Evolutionary conservation across 2,329 filamentous ascomycete species (phyloP), one percentile per base, ranked within the genome.

Genomic region (Colletotrichum brevisporum): DNA sequence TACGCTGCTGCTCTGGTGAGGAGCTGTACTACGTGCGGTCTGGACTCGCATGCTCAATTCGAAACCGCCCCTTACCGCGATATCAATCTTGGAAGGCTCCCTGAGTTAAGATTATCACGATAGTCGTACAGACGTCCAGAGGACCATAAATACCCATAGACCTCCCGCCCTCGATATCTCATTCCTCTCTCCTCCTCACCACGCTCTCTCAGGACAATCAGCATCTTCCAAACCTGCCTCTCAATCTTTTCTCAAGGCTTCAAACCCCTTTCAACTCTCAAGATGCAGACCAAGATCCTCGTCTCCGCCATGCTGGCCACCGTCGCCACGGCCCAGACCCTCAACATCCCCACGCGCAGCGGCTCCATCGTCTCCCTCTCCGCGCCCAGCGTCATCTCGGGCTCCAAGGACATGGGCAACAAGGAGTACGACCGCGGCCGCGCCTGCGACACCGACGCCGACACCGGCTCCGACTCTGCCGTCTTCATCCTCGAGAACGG

Each of bases 401-500:
- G 72, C 18, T 70, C 67, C 61, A 59, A 67, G 45, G 70, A 74
- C 61, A 61, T 72, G 27, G 67, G 48, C 36, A 74, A 74, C 68
- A 64, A 70, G 45, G 72, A 74, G 63, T 74, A 68, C 47, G 72
- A 74, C 64, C 71, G 72, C 6, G 72, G 72, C 31, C 67, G 68
- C n/a, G 4, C 52, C 15, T 74, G 71, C 48, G 60, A 72, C 56
- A 71, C 61, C 13, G 71, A 73, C 12, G 72, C 50, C 36, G 72
- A 73, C 60, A 73, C 69, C 2, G 71, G 71, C 60, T 71, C 67
- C 24, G 73, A 71, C 4, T 73, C 72, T 59, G 83, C 86, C 53
- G 85, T 88, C 75, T 88, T 88, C 81, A 79, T 85, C 70, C 78
- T 88, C 60, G 79, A 83, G 75, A 78, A 82, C 58, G 86, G 86